phyloP scores from a whole-genome alignment of 768 basidiomycete species.

The Lactarius pseudohatsudake region DNA sequence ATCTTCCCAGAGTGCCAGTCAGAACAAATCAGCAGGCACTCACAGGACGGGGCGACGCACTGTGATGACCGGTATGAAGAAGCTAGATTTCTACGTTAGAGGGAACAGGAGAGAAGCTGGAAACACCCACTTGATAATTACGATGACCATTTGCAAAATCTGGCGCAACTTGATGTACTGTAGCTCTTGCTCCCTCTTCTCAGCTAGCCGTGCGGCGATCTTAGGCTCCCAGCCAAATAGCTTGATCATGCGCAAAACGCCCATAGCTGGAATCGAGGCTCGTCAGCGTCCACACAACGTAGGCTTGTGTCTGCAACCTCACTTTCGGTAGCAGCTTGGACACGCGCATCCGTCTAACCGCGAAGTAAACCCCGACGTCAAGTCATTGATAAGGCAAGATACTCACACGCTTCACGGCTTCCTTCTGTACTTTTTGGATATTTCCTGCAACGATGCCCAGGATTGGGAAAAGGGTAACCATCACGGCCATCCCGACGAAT shows the following conservation, averaged over 20 bases:
- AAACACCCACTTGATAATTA: slow-evolving; percentile 34
- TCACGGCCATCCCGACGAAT: slow-evolving; percentile 42
- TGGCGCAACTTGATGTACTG: slow-evolving; percentile 38
- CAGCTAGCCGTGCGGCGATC: slow-evolving; percentile 35
- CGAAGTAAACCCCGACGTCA: neutral
- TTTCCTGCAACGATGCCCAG: slow-evolving; percentile 42
- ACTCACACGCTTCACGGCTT: slow-evolving; percentile 43
- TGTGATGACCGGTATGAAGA: slow-evolving; percentile 41
- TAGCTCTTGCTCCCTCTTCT: slow-evolving; percentile 44
- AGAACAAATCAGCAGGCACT: neutral
- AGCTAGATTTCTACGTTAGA: slow-evolving; percentile 30
- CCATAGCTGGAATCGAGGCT: slow-evolving; percentile 33
- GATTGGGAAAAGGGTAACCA: slow-evolving; percentile 43
- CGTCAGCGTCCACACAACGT: slow-evolving; percentile 1
- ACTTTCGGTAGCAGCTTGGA: slow-evolving; percentile 47
- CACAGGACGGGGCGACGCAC: slow-evolving; percentile 22
- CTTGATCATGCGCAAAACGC: slow-evolving; percentile 49
- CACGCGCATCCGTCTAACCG: slow-evolving; percentile 45
- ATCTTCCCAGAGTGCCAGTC: slow-evolving; percentile 32
- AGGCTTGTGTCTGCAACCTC: slow-evolving; percentile 3
- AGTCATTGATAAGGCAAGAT: slow-evolving; percentile 8
- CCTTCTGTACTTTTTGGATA: slow-evolving; percentile 39
- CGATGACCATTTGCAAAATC: slow-evolving; percentile 37
- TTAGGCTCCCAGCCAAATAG: slow-evolving; percentile 64
- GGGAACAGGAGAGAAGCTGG: neutral